Conservation (phyloP, 192 early-diverging fungal species). For the Rhizophagus prolifer region DNA sequence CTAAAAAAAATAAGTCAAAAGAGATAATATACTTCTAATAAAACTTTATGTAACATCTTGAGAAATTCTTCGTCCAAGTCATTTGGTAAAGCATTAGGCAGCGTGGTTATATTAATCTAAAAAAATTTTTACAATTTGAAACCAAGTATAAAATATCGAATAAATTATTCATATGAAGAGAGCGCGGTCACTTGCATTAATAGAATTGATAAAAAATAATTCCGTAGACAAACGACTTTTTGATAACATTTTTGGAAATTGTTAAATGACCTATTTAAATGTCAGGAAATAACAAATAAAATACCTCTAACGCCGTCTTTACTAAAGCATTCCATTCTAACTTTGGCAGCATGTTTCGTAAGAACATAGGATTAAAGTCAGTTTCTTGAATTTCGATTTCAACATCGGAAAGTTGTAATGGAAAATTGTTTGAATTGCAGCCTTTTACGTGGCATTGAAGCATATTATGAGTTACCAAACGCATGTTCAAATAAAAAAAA, state of each 20-base stretch:
- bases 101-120: constrained; percentile 66
- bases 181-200: background rate
- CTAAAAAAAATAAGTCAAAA: background rate
- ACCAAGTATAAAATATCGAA: background rate
- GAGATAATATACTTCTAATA: constrained; percentile 70
- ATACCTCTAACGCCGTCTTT: constrained; percentile 62
- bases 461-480: constrained; percentile 98
- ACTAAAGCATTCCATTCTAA: constrained; percentile 76
- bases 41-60: constrained; percentile 68
- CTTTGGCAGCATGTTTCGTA: constrained; percentile 76
- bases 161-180: background rate
- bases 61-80: constrained; percentile 64
- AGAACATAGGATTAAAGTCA: constrained; percentile 85
- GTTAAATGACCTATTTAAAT: too few species aligned
- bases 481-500: constrained; percentile 46
- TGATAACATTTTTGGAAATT: too few species aligned
- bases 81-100: constrained; percentile 65
- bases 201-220: too few species aligned
- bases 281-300: background rate
- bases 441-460: constrained; percentile 96
- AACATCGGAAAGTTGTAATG: constrained; percentile 81
- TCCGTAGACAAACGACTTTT: too few species aligned
- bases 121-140: background rate
- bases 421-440: constrained; percentile 90
- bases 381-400: constrained; percentile 83